A percentile compares a stretch with the other conserved stretches of the same genome.
Conservation (phyloP, 306 rosid genomes). For the Glycine soja region DNA sequence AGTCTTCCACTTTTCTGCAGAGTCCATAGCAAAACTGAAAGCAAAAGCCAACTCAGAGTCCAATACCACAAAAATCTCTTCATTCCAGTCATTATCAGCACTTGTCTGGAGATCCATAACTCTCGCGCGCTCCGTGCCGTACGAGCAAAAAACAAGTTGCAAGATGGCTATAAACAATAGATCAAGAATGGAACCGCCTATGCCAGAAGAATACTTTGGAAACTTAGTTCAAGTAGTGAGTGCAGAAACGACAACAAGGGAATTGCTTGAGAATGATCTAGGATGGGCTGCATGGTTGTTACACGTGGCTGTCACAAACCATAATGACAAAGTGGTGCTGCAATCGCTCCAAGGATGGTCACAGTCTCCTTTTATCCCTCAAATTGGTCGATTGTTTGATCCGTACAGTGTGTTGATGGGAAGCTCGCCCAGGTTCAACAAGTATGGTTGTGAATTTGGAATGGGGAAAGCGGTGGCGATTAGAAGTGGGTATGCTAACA, state of each 20-base stretch:
- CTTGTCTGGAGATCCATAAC: slow-evolving; percentile 64
- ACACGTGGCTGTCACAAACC: slow-evolving; percentile 54
- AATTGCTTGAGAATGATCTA: slow-evolving; percentile 47
- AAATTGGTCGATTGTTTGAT: background rate
- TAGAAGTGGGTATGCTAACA: slow-evolving; percentile 62
- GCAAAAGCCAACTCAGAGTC: slow-evolving; percentile 59
- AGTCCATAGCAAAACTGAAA: slow-evolving; percentile 62
- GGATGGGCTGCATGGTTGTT: slow-evolving; percentile 73
- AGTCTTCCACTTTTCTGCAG: slow-evolving; percentile 61
- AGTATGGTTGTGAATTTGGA: slow-evolving; percentile 68
- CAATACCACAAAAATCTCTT: slow-evolving; percentile 49
- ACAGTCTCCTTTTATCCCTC: slow-evolving; percentile 31
- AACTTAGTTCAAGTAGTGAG: slow-evolving; percentile 6
- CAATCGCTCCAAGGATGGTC: slow-evolving; percentile 38
- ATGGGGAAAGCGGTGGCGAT: slow-evolving; percentile 69
- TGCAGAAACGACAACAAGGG: slow-evolving; percentile 40
- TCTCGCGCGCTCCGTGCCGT: slow-evolving; percentile 40
- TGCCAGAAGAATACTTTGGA: slow-evolving; percentile 60
- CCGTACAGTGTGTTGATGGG: slow-evolving; percentile 51
- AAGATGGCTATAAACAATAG: slow-evolving; percentile 49
- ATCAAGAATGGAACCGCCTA: slow-evolving; percentile 56
- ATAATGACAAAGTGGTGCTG: slow-evolving; percentile 9
- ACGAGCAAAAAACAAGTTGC: slow-evolving; percentile 46
- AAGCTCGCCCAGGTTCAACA: slow-evolving; percentile 62
- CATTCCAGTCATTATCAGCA: slow-evolving; percentile 65